These are phyloP conservation scores for Agaricus subrufescens DNA, from an alignment of 768 basidiomycete species.

Conservation along the genomic window DNA sequence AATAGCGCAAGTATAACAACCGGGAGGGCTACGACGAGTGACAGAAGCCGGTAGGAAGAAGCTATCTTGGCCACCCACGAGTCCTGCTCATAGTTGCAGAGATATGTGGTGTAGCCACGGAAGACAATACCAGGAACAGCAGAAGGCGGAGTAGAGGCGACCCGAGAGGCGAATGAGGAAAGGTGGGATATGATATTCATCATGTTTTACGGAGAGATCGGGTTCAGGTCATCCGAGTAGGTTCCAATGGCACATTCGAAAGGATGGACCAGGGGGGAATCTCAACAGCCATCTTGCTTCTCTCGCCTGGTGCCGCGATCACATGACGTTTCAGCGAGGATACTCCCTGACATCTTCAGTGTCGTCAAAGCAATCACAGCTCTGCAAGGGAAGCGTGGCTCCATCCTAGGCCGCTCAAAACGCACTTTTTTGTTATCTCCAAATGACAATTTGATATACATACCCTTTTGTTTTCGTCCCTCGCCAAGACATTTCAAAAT, in stretches of 20 bases:
- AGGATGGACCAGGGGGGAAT: too few species aligned
- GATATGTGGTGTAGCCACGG: slow-evolving; percentile 54
- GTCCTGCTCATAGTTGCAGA: slow-evolving; percentile 58
- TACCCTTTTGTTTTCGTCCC: too few species aligned
- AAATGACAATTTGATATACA: too few species aligned
- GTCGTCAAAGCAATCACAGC: too few species aligned
- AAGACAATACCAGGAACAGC: slow-evolving; percentile 45
- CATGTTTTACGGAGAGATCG: neutral
- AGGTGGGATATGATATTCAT: slow-evolving; percentile 33
- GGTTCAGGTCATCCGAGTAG: neutral
- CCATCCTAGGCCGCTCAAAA: too few species aligned
- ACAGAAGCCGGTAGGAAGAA: slow-evolving; percentile 59
- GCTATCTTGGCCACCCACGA: slow-evolving; percentile 70
- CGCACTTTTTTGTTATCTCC: too few species aligned
- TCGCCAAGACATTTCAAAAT: neutral
- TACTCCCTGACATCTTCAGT: too few species aligned
- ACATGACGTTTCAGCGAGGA: neutral
- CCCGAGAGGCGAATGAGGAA: slow-evolving; percentile 22
- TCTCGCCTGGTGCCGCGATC: neutral
- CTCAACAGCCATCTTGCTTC: neutral
- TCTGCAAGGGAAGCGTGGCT: too few species aligned
- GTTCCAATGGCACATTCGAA: neutral
- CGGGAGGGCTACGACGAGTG: slow-evolving; percentile 58
- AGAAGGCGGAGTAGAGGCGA: slow-evolving; percentile 24
- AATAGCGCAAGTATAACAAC: slow-evolving; percentile 48